A percentile compares a stretch with the other conserved stretches of the same genome.
Conservation (phyloP, 176 grass and related monocot species). For the Triticum turgidum region DNA sequence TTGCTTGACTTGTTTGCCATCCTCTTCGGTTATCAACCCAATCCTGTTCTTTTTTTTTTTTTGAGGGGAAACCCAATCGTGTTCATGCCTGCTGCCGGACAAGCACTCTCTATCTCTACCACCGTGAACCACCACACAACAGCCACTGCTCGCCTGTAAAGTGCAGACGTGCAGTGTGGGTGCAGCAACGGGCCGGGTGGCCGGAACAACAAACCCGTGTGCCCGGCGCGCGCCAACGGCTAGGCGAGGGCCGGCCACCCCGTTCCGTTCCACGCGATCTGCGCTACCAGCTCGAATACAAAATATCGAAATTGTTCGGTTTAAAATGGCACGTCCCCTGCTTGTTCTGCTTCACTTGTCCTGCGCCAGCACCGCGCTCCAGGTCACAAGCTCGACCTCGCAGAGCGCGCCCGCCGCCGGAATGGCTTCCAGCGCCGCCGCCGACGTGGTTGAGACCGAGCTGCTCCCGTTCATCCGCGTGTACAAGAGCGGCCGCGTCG, state of each 20-base stretch:
- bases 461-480: slow-evolving; percentile 55
- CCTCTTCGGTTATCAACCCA: not conserved
- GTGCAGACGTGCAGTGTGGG: not conserved
- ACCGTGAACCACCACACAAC: not conserved
- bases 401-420: not conserved
- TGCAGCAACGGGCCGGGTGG: not conserved
- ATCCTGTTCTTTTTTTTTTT: not conserved
- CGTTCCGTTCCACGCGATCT: not conserved
- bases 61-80: not conserved
- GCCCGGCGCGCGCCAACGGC: not conserved
- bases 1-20: not conserved
- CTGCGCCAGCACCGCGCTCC: not conserved
- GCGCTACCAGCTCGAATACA: not conserved
- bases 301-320: not conserved
- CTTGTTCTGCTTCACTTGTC: not conserved
- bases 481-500: slow-evolving; percentile 63
- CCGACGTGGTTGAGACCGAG: slow-evolving; percentile 33
- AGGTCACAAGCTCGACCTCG: not conserved
- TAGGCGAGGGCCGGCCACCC: not conserved
- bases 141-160: not conserved
- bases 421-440: slow-evolving; percentile 27
- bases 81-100: not conserved
- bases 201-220: not conserved
- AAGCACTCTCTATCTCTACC: not conserved
- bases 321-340: not conserved